Evolutionary conservation across 2,329 filamentous ascomycete species (phyloP).

Genomic region (Phialemonium atrogriseum): DNA sequence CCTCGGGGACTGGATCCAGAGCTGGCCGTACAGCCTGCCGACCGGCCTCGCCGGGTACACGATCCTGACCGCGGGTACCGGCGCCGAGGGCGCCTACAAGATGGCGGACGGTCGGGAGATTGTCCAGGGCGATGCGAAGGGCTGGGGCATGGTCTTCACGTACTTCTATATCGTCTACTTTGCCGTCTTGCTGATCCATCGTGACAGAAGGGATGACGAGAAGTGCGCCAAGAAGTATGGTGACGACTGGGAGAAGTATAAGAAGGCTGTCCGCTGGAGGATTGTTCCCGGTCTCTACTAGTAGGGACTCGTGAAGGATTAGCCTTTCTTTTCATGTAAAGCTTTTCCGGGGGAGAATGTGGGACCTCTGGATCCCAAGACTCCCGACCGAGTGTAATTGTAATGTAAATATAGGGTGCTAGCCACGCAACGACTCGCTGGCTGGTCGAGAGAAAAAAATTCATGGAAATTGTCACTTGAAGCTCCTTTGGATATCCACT

Average conservation of each 20-base stretch:
- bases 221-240: constrained; percentile 91
- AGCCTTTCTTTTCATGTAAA: too few species aligned
- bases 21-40: constrained; percentile 82
- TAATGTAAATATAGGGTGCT: too few species aligned
- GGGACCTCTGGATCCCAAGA: too few species aligned
- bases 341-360: too few species aligned
- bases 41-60: constrained; percentile 78
- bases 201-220: constrained; percentile 79
- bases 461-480: too few species aligned
- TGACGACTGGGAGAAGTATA: constrained; percentile 85
- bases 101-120: constrained; percentile 55
- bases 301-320: too few species aligned
- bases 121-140: constrained; percentile 63
- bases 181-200: constrained; percentile 74
- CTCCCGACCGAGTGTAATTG: too few species aligned
- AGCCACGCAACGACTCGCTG: too few species aligned
- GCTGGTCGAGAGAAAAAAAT: too few species aligned
- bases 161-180: constrained; percentile 97
- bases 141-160: constrained; percentile 80
- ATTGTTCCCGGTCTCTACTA: constrained; percentile 84
- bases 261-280: constrained; percentile 68
- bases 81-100: constrained; percentile 44
- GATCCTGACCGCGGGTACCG: constrained; percentile 49
- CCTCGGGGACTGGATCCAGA: constrained; percentile 88
- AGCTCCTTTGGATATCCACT: too few species aligned